phyloP scores from a whole-genome alignment of 1,284 basidiomycete species.

The Coniferiporia weirii region DNA sequence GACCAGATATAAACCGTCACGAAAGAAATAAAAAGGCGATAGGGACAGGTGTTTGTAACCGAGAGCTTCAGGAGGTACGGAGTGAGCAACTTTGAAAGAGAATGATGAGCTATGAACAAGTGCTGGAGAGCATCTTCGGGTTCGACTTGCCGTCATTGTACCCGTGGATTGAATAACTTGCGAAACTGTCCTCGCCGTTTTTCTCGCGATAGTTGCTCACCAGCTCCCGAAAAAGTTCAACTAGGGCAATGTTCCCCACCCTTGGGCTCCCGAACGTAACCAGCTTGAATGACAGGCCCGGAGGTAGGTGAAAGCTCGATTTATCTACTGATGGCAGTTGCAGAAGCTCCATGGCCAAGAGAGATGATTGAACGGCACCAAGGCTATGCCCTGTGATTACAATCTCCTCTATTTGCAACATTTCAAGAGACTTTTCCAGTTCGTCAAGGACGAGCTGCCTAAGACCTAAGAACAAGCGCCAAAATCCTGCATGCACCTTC shows the following conservation, averaged over 20 bases:
- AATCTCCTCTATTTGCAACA: slow-evolving; percentile 35
- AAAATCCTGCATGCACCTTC: slow-evolving; percentile 47
- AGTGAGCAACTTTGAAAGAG: slow-evolving; percentile 40
- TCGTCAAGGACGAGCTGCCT: slow-evolving; percentile 28
- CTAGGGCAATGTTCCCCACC: slow-evolving; percentile 39
- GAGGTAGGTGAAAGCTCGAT: slow-evolving; percentile 15
- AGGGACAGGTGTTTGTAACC: slow-evolving; percentile 49
- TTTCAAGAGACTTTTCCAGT: slow-evolving; percentile 28
- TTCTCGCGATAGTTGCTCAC: slow-evolving; percentile 30
- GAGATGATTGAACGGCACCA: slow-evolving; percentile 43
- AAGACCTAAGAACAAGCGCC: slow-evolving; percentile 44
- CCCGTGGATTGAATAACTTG: slow-evolving; percentile 46
- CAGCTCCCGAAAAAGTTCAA: slow-evolving; percentile 36
- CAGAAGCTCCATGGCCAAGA: slow-evolving; percentile 44
- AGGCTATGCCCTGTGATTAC: slow-evolving; percentile 48
- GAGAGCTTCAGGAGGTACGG: slow-evolving; percentile 41
- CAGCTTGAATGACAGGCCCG: slow-evolving; percentile 30
- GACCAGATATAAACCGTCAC: slow-evolving; percentile 40
- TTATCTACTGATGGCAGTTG: slow-evolving; percentile 22
- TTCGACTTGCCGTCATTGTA: slow-evolving; percentile 46
- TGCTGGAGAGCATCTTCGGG: too few relatives aligned
- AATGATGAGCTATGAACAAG: not conserved
- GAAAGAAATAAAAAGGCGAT: slow-evolving; percentile 42
- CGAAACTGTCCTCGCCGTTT: slow-evolving; percentile 34
- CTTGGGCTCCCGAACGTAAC: slow-evolving; percentile 47